Evolutionary conservation across 345 rosid genomes (phyloP), one percentile per base, ranked within the genome.

Genomic region (Lepidium sativum): DNA sequence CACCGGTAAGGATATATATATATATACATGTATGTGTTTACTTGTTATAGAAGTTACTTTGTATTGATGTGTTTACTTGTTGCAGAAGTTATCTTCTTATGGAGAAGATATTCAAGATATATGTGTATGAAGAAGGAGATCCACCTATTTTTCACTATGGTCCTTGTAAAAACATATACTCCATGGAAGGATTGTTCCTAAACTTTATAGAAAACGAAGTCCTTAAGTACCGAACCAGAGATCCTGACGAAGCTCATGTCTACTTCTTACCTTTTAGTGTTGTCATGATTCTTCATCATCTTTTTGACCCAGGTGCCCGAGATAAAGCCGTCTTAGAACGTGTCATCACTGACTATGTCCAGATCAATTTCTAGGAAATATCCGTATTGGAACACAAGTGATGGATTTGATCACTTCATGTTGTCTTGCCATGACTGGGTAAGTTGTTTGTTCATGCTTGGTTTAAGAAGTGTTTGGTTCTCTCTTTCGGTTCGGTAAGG

Each of bases 371-470:
- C 92, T 17, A 13, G 16, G 7, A 85, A 78, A 56, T 68, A 87
- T 68, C 86, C 83, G 5, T 87, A 72, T 25, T 87, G 97, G 92
- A 90, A 90, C 55, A 71, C 83, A 31, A 84, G 91, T 77, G 78
- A 76, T 16, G 95, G 95, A 8, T 84, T 83, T n/a, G 95, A 87
- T 65, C 95, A 90, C 63, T 75, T 81, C 75, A 85, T 87, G 89
- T 80, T 85, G 27, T 80, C 95, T 31, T 90, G 92, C 76, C 89
- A 87, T 67, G 97, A 87, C 41, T 87, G 91, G 89, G 90, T 87
- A 73, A 44, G 52, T 44, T 35, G 37, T 48, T 65, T 42, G 45
- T n/a, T n/a, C n/a, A n/a, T 63, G 33, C 16, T 25, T 56, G 27
- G 31, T 3, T 60, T 52, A 14, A 12, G 42, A 32, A 42, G 9